Base-by-base conservation (phyloP, 2,329 filamentous ascomycete species). In the Cadophora sp. region DNA sequence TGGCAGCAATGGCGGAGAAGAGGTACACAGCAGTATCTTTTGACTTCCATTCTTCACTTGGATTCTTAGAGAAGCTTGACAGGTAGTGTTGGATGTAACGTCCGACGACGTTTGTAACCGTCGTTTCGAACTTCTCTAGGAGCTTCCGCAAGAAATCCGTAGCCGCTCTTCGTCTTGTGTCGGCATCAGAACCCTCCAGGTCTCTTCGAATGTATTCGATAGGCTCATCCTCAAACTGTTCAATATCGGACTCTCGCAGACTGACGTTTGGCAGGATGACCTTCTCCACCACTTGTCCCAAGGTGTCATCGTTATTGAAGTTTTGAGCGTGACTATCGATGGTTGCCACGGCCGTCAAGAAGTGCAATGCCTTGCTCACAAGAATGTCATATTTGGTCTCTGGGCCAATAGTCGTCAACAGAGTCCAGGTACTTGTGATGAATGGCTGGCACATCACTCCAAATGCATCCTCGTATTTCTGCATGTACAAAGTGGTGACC, bases 1-100 rank as follows among this genome's bases (percentile, higher is more conserved):
- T 97, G 48, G 94, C 93, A 18, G 96, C 96, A 73, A 98, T 93
- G 4, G 96, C 93, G 45, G 96, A 89, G 83, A 96, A 99, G 18
- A 99, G 87, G 76, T 98, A 98, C 66, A 97, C 91, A n/a, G 96
- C 96, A 0, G 95, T 98, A 76, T 99, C 96, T 82, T 99, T 99
- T 59, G 94, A 90, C 80, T 96, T 97, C 96, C 96, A 99, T 78
- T 97, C 94, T 20, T 85, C 81, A 16, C 81, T 79, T 50, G 83
- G 83, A 69, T 89, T 84, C 79, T 91, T 91, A 64, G 89, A 86
- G 75, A 94, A 94, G 64, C 91, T 85, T 43, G 82, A 80, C 33
- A 99, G 85, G 77, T 96, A 97, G 78, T 94, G 91, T 69, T 91
- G 87, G 74, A 96, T 92, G 81, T 98, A 97, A 73, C 87, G 89